Evolutionary conservation across 257 asterid species (phyloP).

Genomic region (Ligustrum vulgare): DNA sequence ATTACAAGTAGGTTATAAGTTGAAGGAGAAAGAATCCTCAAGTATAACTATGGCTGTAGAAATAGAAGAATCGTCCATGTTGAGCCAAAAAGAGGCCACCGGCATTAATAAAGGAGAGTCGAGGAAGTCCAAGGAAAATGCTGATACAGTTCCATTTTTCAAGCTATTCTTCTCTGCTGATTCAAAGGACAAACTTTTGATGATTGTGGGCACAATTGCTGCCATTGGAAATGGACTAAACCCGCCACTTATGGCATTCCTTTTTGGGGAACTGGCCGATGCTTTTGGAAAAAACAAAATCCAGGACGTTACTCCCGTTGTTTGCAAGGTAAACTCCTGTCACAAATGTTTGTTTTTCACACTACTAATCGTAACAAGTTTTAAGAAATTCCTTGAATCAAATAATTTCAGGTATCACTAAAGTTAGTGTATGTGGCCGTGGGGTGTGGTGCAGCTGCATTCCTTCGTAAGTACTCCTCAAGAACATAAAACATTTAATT

Average conservation of each 20-base stretch:
- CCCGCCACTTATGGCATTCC: constrained; percentile 68
- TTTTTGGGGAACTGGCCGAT: constrained; percentile 68
- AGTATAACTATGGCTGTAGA: not conserved
- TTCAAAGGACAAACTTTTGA: constrained; percentile 52
- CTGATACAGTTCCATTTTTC: constrained; percentile 53
- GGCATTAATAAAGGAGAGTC: not conserved
- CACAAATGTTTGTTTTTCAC: too few relatives aligned
- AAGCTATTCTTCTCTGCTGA: constrained; percentile 77
- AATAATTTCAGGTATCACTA: constrained; percentile 47
- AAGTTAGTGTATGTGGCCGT: constrained; percentile 68
- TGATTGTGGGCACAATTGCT: constrained; percentile 60
- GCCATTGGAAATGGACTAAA: constrained; percentile 72
- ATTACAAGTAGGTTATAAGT: not conserved
- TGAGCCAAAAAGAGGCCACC: not conserved
- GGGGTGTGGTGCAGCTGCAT: constrained; percentile 67
- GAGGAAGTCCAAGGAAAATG: constrained; percentile 14
- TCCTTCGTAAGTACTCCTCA: constrained; percentile 58
- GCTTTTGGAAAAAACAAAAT: constrained; percentile 51
- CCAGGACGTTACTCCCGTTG: constrained; percentile 39
- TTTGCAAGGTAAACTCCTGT: constrained; percentile 46
- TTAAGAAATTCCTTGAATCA: not conserved
- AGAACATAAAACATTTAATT: not conserved
- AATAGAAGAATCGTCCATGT: not conserved
- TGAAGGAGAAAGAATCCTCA: not conserved
- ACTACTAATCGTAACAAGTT: too few relatives aligned